phyloP scores from a whole-genome alignment of 2,329 filamentous ascomycete species.

The Paecilomyces niveus region DNA sequence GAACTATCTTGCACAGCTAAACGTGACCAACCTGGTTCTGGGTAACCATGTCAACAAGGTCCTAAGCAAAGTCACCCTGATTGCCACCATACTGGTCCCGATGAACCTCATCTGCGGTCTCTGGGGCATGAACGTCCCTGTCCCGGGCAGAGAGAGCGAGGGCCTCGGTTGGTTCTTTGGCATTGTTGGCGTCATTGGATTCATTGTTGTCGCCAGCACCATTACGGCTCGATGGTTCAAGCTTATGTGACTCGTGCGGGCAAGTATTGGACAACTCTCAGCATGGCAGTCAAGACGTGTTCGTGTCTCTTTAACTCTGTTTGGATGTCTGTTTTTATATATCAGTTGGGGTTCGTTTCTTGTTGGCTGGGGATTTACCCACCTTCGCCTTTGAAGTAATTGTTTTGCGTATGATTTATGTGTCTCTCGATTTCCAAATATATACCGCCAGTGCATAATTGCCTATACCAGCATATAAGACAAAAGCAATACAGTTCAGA shows the following conservation, averaged over 20 bases:
- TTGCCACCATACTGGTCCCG: conserved; percentile 92
- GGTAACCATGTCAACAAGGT: conserved; percentile 84
- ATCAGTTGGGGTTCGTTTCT: neutral
- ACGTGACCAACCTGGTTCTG: conserved; percentile 81
- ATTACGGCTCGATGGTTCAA: conserved; percentile 34
- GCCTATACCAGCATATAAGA: neutral
- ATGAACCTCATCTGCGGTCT: conserved; percentile 76
- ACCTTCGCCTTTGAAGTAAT: neutral
- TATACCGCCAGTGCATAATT: neutral
- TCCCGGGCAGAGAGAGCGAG: conserved; percentile 32
- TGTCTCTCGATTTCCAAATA: neutral
- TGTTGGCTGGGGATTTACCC: neutral
- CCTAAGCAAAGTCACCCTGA: conserved; percentile 87
- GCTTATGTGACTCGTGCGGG: conserved; percentile 24
- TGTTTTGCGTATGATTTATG: neutral
- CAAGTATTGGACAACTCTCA: neutral
- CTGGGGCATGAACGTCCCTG: conserved; percentile 46
- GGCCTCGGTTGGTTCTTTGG: conserved; percentile 43
- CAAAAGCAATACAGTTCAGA: neutral
- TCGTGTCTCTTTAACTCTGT: neutral
- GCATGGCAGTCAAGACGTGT: neutral
- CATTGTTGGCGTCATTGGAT: conserved; percentile 39
- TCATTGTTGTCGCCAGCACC: conserved; percentile 33
- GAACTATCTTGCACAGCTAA: conserved; percentile 93
- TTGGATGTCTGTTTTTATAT: neutral